These are phyloP conservation scores for Ganoderma meredithae DNA, from an alignment of 1,284 basidiomycete species.

Conservation along the genomic window DNA sequence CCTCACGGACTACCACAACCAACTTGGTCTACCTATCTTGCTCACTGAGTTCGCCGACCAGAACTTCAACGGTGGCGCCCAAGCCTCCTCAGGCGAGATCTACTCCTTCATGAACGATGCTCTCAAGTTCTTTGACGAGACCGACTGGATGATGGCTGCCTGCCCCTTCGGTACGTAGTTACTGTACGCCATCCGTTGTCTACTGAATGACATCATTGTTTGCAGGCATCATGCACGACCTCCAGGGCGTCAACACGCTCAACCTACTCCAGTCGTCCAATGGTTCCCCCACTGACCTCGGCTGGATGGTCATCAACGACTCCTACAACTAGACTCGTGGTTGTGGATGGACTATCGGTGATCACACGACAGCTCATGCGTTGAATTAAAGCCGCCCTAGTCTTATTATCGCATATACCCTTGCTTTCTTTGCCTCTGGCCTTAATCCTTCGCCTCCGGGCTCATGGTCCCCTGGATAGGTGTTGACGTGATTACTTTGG, in stretches of 20 bases:
- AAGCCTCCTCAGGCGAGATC: slow-evolving; percentile 57
- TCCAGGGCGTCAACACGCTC: slow-evolving; percentile 71
- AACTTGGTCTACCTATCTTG: slow-evolving; percentile 52
- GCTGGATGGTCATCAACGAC: slow-evolving; percentile 45
- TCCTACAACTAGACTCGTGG: slow-evolving; percentile 11
- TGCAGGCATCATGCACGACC: slow-evolving; percentile 68
- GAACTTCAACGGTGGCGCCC: slow-evolving; percentile 69
- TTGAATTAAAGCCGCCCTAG: slow-evolving; percentile 11
- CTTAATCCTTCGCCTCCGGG: slow-evolving; percentile 27
- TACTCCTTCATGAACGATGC: slow-evolving; percentile 64
- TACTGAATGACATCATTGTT: background rate
- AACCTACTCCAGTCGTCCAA: slow-evolving; percentile 60
- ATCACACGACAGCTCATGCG: background rate
- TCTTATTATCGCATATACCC: slow-evolving; percentile 35
- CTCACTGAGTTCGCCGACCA: slow-evolving; percentile 79
- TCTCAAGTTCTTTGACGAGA: slow-evolving; percentile 62
- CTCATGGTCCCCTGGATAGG: slow-evolving; percentile 40
- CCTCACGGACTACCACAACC: slow-evolving; percentile 55
- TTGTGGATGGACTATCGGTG: background rate
- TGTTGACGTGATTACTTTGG: slow-evolving; percentile 31
- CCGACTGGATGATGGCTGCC: slow-evolving; percentile 63
- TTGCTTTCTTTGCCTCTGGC: slow-evolving; percentile 12
- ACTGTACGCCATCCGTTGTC: no score
- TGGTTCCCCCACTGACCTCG: slow-evolving; percentile 59
- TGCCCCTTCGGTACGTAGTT: slow-evolving; percentile 73